Base-by-base conservation (phyloP, 2,329 filamentous ascomycete genomes). In the Chaetomiaceae sp. region DNA sequence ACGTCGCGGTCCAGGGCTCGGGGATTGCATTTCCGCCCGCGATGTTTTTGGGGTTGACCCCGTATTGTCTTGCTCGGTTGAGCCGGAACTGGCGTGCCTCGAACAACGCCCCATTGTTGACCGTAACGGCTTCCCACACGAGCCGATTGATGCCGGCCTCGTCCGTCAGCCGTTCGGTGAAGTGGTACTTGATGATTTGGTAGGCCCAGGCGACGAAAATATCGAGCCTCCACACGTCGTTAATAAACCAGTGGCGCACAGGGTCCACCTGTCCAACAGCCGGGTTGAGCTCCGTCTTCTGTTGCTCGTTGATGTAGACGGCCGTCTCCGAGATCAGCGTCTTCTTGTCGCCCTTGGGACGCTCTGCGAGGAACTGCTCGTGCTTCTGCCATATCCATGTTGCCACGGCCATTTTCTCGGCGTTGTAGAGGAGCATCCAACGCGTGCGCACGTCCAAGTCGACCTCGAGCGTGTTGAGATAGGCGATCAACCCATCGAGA, bases 321-420 rank as follows among this genome's bases (percentile, higher is more conserved):
- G 94, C 78, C 40, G 91, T 80, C 50, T 87, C 82, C 11, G 81
- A 78, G 44, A 95, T 72, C 42, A 94, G 73, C 4, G 83, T 84
- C 60, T 81, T 81, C 58, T 84, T 81, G 34, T 80, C 73, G 30
- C 78, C 76, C 15, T 73, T 71, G 12, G 78, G 70, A 9, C 79
- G 77, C 41, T 72, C 72, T 42, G 77, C 72, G 7, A 83, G 73
- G 42, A 84, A 83, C 7, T 73, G 70, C 60, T 95, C 86, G 59
- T 95, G 88, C 43, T 79, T 74, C 51, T 81, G 82, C 89, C 91
- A 97, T 30, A 97, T 74, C 37, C 81, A 74, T 50, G 78, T 76
- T 15, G 88, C 88, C 29, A 89, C 86, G 35, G 84, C 81, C 68
- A 97, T 77, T 65, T 90, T 95, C 64, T 98, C 93, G 0, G 91